Percentiles rank a stretch among this genome's conserved stretches.
Evolutionary conservation across 2,329 filamentous ascomycete species (phyloP).

Genomic region (Rugonectria rugulosa): DNA sequence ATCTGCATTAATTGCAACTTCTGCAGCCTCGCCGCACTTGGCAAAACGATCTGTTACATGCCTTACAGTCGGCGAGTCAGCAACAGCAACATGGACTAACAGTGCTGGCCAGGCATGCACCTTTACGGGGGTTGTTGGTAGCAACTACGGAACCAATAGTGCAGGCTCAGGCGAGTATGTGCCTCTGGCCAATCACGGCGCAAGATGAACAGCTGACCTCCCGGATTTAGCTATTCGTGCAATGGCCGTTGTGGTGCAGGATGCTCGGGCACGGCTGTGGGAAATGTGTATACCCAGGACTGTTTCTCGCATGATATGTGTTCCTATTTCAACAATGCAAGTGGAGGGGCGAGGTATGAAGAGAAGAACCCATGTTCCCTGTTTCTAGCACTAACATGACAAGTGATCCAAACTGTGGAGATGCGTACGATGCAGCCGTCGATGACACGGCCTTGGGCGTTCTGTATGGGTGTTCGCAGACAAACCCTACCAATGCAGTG

Average conservation of each 20-base stretch:
- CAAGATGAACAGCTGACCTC: not conserved
- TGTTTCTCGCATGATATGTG: conserved; percentile 61
- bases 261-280: conserved; percentile 51
- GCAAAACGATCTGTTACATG: conserved; percentile 32
- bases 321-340: conserved; percentile 58
- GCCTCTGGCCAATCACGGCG: rapidly evolving
- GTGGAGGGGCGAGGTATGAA: conserved; percentile 54
- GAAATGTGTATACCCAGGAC: conserved; percentile 58
- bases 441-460: conserved; percentile 52
- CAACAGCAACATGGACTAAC: conserved; percentile 57
- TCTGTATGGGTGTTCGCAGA: conserved; percentile 44
- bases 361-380: rapidly evolving
- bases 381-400: rapidly evolving
- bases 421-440: conserved; percentile 51
- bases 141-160: conserved; percentile 55
- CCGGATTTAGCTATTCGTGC: conserved; percentile 55
- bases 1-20: conserved; percentile 15
- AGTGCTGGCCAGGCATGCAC: conserved; percentile 50
- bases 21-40: conserved; percentile 21
- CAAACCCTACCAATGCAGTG: conserved; percentile 42
- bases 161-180: conserved; percentile 53
- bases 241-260: conserved; percentile 58
- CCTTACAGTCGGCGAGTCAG: conserved; percentile 40
- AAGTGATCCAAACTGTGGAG: conserved; percentile 58
- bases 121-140: conserved; percentile 54